Evolutionary conservation across 208 protist genomes (phyloP).

Genomic region (Trypanosoma cruzi): DNA sequence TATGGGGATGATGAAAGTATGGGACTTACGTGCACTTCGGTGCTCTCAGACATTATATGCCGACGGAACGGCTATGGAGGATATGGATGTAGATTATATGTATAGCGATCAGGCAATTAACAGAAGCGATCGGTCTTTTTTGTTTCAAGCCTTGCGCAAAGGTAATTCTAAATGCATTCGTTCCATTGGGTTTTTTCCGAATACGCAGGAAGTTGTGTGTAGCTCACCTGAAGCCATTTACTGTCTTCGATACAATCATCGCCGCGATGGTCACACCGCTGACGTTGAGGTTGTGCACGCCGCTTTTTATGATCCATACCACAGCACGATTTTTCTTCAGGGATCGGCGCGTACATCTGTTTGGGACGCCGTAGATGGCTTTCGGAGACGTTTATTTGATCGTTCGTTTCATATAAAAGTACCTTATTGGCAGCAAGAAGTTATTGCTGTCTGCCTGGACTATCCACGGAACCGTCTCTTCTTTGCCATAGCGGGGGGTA

Average conservation of each 20-base stretch:
- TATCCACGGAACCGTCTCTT: conserved; percentile 58
- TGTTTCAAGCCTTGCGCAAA: neutral
- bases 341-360: conserved; percentile 57
- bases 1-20: conserved; percentile 74
- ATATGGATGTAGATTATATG: conserved; percentile 24
- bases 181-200: conserved; percentile 44
- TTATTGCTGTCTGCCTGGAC: conserved; percentile 65
- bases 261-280: conserved; percentile 34
- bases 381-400: conserved; percentile 43
- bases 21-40: conserved; percentile 71
- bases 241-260: conserved; percentile 52
- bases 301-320: conserved; percentile 44
- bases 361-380: conserved; percentile 60
- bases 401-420: conserved; percentile 26
- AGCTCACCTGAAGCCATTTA: conserved; percentile 56
- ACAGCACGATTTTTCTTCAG: conserved; percentile 55
- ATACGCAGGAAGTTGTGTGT: conserved; percentile 64
- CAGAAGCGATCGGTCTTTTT: neutral
- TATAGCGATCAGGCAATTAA: conserved; percentile 14
- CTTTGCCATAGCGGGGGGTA: conserved; percentile 38
- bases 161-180: conserved; percentile 27
- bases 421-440: conserved; percentile 33
- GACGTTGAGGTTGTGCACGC: conserved; percentile 49
- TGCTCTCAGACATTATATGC: conserved; percentile 75
- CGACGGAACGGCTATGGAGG: conserved; percentile 32